Base-by-base conservation (phyloP, 2,329 filamentous ascomycete genomes). In the Delphinella strobiligena region DNA sequence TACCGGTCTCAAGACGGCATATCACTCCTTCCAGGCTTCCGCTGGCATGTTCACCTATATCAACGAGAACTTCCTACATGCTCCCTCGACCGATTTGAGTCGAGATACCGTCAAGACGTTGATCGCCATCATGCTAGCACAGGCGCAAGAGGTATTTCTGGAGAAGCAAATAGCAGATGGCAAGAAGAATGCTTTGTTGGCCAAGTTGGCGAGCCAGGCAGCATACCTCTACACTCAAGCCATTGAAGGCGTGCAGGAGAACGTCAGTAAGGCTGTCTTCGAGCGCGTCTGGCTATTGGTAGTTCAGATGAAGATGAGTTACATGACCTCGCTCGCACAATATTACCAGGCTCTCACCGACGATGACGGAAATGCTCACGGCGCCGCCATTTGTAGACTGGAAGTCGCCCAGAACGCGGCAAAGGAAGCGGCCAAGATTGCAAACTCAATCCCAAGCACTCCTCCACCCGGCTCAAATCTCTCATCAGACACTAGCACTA, bases 21-120 rank as follows among this genome's bases (percentile, higher is more conserved):
- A 96, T 59, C 89, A 98, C 61, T 95, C 88, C 15, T 96, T 96
- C 66, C 91, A 98, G 61, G 91, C 91, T 31, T 88, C 89, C 5
- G 91, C 91, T 8, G 91, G 91, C 66, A 98, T 98, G 91, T 98
- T 96, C 61, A 96, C 89, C 38, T 98, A 98, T 55, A 98, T 98
- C 67, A 98, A 98, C 62, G 91, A 98, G 64, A 98, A 98, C 65
- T 98, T 98, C 59, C 69, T 98, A 27, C 91, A 98, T 54, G 91
- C 91, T 1, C 91, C 93, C 1, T 95, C 88, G 7, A 88, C 85
- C n/a, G 91, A 98, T 55, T 65, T 98, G 35, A 96, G 88, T 59
- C 71, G 91, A 45, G 89, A 98, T 37, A 98, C 91, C 0, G 86
- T 98, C 54, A 95, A 95, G 65, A 87, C 86, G 0, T 63, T 98